phyloP scores from a whole-genome alignment of 2,329 filamentous ascomycete genomes.

The Nemania sp. region DNA sequence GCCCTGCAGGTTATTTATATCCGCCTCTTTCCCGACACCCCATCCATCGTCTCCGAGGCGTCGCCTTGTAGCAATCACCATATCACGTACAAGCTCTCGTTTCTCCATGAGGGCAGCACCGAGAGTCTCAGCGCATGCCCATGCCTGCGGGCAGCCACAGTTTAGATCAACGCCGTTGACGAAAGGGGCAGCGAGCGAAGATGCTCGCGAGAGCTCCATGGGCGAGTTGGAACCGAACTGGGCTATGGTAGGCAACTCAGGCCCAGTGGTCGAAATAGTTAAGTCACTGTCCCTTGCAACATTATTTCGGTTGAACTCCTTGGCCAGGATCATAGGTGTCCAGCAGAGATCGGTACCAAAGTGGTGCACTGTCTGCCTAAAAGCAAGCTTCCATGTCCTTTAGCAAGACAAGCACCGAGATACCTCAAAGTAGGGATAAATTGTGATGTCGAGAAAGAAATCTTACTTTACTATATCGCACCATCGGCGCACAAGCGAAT shows the following conservation, averaged over 20 bases:
- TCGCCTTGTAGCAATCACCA: constrained; percentile 61
- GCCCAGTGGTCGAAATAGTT: constrained; percentile 56
- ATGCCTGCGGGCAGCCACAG: constrained; percentile 73
- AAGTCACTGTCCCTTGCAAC: constrained; percentile 67
- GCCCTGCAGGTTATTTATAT: constrained; percentile 36
- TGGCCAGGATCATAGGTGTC: constrained; percentile 73
- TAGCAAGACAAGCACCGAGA: background rate
- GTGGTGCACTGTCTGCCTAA: constrained; percentile 66
- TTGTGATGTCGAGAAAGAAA: too few relatives aligned
- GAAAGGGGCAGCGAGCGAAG: constrained; percentile 62
- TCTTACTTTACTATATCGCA: constrained; percentile 38
- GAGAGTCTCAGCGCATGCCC: constrained; percentile 69
- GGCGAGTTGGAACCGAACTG: constrained; percentile 69
- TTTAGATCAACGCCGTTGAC: constrained; percentile 70
- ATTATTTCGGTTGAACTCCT: constrained; percentile 66
- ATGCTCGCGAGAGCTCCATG: constrained; percentile 64
- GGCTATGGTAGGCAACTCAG: constrained; percentile 63
- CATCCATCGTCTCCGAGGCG: constrained; percentile 57
- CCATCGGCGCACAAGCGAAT: constrained; percentile 52
- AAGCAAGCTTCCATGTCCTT: constrained; percentile 53
- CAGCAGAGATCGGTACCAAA: constrained; percentile 70
- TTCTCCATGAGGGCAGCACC: constrained; percentile 71
- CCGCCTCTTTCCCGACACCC: constrained; percentile 44
- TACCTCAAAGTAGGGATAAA: too few relatives aligned
- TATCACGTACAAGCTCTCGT: constrained; percentile 66